Evolutionary conservation across 305 asterid genomes (phyloP), one percentile per base, ranked within the genome.

Genomic region (Stenogyne calaminthoides): DNA sequence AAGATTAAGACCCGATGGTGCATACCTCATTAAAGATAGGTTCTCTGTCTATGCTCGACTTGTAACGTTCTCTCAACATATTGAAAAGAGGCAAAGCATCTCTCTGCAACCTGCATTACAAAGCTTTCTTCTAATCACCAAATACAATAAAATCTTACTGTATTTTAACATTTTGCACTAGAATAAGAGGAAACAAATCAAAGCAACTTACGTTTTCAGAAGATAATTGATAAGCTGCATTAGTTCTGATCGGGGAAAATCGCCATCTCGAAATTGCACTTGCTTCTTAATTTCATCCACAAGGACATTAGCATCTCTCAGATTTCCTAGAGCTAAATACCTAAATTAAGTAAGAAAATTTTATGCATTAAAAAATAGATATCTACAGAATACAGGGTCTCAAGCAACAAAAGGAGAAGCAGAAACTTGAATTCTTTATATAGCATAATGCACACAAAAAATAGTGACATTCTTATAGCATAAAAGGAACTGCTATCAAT

Each of bases 1-100:
- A 69, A 46, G 69, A 62, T 60, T 54, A 78, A 76, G 16, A 59
- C 51, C 18, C 9, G 42, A 63, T 69, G 78, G 12, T 56, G 63
- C 77, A 5, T 82, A 92, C 99, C 85, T 91, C 97, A 42, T 76
- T 73, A 56, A 91, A 87, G 62, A 84, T 68, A 72, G 88, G 91
- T 25, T 94, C 99, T 71, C 93, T 85, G 74, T 84, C 92, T 76
- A 90, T 80, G 60, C 89, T 80, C 12, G 86, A 75, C 78, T 79
- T 84, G 86, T 87, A 91, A 54, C 84, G 89, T 62, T 91, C 97
- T 75, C 87, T 86, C 86, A 94, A 72, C 93, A 86, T 89, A 36
- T 88, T 88, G 75, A 94, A 94, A 72, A 94, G 88, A 51, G 97
- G 97, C 82, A 91, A 83, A 57, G 99, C 96, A 78, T 94, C 97